Evolutionary conservation across 305 asterid species (phyloP), one percentile per base, ranked within the genome.

Genomic region (Salvia sclarea): DNA sequence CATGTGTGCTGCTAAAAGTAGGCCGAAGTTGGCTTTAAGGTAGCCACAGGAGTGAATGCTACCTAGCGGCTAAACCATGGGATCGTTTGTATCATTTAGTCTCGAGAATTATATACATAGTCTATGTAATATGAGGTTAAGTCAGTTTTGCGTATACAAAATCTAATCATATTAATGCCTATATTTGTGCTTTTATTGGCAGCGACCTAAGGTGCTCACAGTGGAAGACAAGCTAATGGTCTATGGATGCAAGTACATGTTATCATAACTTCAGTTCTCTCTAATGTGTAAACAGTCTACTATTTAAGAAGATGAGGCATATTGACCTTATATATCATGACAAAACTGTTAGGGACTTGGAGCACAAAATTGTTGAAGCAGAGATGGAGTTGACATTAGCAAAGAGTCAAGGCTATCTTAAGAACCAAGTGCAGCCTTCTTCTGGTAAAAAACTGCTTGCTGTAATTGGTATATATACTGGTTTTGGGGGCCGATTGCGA

Each of bases 331-430:
- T 28, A n/a, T 31, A 13, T 40, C n/a, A 41, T 76, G 58, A 59
- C 68, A 50, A 37, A 28, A 37, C 25, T 65, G 6, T 53, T 65
- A 83, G 88, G 80, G 93, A 86, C 54, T 59, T 91, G 78, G 85
- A 91, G 82, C 81, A 88, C 74, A 87, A 85, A 76, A 87, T 94
- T 64, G 98, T 86, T 80, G 96, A 89, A 75, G 83, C 85, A 53
- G 98, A 94, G 88, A 94, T 91, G 98, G 98, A 94, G 70, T 61
- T 94, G 80, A 85, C 99, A 12, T 66, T 87, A 73, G 99, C 98
- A 9, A 94, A 94, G 88, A 87, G 97, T 80, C 88, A 94, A 81
- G 99, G 99, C 53, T 94, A 80, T 79, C 97, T 94, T 65, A 88
- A 85, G 83, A 89, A 82, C 70, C 97, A 82, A 75, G 57, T 81